Conservation (phyloP, 768 basidiomycete species). For the Boletus reticulatus region DNA sequence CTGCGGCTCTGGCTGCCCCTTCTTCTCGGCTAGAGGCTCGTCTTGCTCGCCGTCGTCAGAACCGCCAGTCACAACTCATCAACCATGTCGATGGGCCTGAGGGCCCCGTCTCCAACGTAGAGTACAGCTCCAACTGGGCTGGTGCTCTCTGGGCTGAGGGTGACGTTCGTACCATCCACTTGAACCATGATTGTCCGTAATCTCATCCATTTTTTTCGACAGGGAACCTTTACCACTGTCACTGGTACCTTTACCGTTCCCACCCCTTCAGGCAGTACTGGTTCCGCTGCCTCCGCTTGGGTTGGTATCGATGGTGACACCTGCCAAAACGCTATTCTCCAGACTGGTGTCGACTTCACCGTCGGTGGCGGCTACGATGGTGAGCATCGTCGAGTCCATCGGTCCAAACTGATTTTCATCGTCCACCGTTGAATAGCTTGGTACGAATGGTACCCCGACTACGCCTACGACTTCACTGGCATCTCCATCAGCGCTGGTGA, state of each 20-base stretch:
- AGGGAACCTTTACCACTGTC: constrained; percentile 21
- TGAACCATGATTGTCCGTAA: neutral
- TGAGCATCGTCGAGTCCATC: neutral
- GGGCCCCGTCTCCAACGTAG: neutral
- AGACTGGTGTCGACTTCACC: constrained; percentile 18
- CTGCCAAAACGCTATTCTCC: constrained; percentile 13
- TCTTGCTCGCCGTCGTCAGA: constrained; percentile 13
- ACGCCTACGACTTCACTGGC: constrained; percentile 10
- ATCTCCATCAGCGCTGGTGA: constrained; percentile 16
- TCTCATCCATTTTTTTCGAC: constrained; percentile 1
- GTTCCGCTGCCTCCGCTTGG: constrained; percentile 19
- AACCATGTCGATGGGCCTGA: neutral
- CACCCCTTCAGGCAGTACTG: constrained; percentile 2
- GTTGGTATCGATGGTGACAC: constrained; percentile 25
- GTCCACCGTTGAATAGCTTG: constrained; percentile 11
- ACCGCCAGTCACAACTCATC: constrained; percentile 10
- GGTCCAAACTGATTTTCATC: neutral
- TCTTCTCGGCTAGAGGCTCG: constrained; percentile 14
- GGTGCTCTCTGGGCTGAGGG: constrained; percentile 12
- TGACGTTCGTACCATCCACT: constrained; percentile 3
- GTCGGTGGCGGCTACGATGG: constrained; percentile 8
- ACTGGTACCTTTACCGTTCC: constrained; percentile 23
- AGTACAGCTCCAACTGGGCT: constrained; percentile 20
- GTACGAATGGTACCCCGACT: constrained; percentile 24
- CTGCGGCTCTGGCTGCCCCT: constrained; percentile 12